A percentile compares a stretch with the other conserved stretches of the same genome.
These are phyloP conservation scores for Fusarium camptoceras DNA, from an alignment of 2,329 filamentous ascomycete genomes.

Conservation along the genomic window DNA sequence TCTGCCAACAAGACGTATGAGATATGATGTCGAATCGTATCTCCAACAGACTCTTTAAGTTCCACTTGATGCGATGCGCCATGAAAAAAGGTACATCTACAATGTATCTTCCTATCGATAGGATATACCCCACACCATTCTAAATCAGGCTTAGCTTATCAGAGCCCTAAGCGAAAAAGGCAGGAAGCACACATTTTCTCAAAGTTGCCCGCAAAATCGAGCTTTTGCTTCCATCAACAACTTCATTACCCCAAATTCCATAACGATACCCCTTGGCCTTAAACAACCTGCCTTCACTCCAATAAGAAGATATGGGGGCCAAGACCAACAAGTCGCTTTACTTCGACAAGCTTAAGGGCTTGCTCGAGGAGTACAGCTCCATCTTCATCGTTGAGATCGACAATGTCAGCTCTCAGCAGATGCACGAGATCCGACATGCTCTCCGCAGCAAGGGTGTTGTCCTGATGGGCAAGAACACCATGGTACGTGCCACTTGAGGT, in stretches of 20 bases:
- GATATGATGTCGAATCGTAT: conserved; percentile 17
- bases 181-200: conserved; percentile 47
- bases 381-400: conserved; percentile 98
- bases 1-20: not conserved
- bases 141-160: conserved; percentile 45
- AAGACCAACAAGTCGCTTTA: conserved; percentile 95
- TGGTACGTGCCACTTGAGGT: conserved; percentile 70
- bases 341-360: conserved; percentile 99
- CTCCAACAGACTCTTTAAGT: conserved; percentile 37
- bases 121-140: conserved; percentile 16
- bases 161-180: conserved; percentile 53
- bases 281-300: conserved; percentile 96
- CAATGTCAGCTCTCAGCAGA: conserved; percentile 99
- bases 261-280: conserved; percentile 73
- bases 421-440: conserved; percentile 98
- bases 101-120: conserved; percentile 45
- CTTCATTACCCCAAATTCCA: conserved; percentile 43
- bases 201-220: conserved; percentile 22
- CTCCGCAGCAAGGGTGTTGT: conserved; percentile 94
- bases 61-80: conserved; percentile 23
- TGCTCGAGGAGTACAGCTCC: conserved; percentile 96
- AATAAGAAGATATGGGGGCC: conserved; percentile 99
- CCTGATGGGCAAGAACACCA: conserved; percentile 99
- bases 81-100: conserved; percentile 51
- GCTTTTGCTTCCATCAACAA: conserved; percentile 21